Conservation (phyloP, 2,329 filamentous ascomycete genomes). For the Fusarium concolor region DNA sequence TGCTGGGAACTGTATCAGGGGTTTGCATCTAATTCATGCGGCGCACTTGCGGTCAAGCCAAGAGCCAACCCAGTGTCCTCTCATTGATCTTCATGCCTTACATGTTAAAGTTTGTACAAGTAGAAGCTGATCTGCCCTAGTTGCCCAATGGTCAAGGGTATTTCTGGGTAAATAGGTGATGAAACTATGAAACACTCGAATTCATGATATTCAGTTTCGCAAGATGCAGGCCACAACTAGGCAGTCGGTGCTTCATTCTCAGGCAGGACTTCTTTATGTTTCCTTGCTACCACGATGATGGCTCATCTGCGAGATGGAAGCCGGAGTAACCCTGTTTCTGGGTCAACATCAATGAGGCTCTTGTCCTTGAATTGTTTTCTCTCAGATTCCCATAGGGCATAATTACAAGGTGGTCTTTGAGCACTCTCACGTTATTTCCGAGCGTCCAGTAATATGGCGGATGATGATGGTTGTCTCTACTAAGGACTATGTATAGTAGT, state of each 20-base stretch:
- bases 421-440: no score
- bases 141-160: conserved; percentile 19
- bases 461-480: no score
- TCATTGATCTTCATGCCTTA: neutral
- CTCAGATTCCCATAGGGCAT: no score
- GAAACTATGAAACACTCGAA: conserved; percentile 8
- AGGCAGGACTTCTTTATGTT: neutral
- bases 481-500: no score
- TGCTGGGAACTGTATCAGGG: no score
- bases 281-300: neutral
- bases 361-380: neutral
- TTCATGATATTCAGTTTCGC: neutral
- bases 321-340: neutral
- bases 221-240: conserved; percentile 19
- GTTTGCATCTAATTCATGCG: no score
- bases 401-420: no score
- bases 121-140: conserved; percentile 4
- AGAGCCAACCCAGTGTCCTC: neutral
- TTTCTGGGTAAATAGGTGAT: neutral
- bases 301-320: neutral
- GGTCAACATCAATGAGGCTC: neutral
- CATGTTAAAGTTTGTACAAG: neutral
- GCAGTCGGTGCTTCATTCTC: conserved; percentile 9
- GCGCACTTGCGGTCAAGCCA: neutral
- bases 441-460: no score